Base-by-base conservation (phyloP, 2,329 filamentous ascomycete species). In the Penicillium sp. region DNA sequence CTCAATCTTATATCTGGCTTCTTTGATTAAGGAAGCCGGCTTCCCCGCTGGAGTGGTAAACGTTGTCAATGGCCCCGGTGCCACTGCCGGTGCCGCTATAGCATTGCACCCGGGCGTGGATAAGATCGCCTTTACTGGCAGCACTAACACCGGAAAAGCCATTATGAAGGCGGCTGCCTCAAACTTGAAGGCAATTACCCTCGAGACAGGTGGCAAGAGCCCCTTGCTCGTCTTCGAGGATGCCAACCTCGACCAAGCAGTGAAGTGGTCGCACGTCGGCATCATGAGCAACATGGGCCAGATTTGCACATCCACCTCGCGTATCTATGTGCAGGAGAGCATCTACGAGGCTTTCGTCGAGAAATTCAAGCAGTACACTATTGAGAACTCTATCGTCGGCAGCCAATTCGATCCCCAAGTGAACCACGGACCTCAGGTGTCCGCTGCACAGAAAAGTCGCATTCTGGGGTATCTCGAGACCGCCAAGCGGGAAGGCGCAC, bases 301-400 rank as follows among this genome's bases (percentile, higher is more conserved):
- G 66, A 79, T 86, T n/a, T 88, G 86, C 73, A 83, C 82, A 13
- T 83, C 85, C 7, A 86, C 83, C 0, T 86, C 83, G 6, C 79
- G 86, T 16, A 79, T 89, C 10, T 73, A 88, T 1, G 86, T 89
- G 2, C 85, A 89, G 46, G 81, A 70, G 35, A 66, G 65, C 4
- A 62, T 70, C 31, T 70, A 41, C 65, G 70, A 31, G 59, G 64
- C 46, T 68, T 71, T 39, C 31, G 55, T 72, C 32, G 53, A 57
- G 5, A 60, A 65, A 25, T 71, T 72, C 61, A 69, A 69, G 54
- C 60, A 69, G 39, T 48, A 48, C 31, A 48, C 46, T 4, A 34
- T 48, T 21, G 46, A 34, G 16, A 48, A 48, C 29, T 54, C 51
- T 6, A 21, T 54, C 13, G 18, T 54, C 5, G 51, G 51, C 15